These are phyloP conservation scores for Hygrophoropsis aurantiaca DNA, from an alignment of 768 basidiomycete genomes.

Conservation along the genomic window DNA sequence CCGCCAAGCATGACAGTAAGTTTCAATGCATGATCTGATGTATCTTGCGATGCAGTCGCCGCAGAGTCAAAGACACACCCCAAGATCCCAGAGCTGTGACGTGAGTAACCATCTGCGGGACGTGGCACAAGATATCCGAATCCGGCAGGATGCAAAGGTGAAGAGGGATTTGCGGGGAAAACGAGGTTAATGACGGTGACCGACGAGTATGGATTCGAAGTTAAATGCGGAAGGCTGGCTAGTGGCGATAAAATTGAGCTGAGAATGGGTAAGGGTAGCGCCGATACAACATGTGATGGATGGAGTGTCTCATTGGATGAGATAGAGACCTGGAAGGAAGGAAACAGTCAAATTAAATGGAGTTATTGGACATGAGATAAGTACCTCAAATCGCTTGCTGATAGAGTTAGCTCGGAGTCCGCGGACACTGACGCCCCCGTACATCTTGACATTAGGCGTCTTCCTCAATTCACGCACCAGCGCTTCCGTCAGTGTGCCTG, in stretches of 20 bases:
- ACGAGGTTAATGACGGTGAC: conserved; percentile 90
- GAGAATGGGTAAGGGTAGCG: conserved; percentile 65
- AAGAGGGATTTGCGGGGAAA: conserved; percentile 50
- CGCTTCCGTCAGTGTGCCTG: conserved; percentile 62
- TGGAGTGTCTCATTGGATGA: conserved; percentile 32
- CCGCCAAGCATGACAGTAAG: conserved; percentile 92
- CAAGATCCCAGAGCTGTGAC: conserved; percentile 51
- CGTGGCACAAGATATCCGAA: conserved; percentile 96
- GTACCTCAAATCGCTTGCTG: conserved; percentile 47
- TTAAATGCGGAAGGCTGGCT: conserved; percentile 59
- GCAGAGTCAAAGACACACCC: conserved; percentile 92
- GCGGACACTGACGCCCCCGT: conserved; percentile 40
- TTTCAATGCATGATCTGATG: conserved; percentile 53
- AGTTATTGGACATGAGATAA: conserved; percentile 3
- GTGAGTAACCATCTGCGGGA: conserved; percentile 53
- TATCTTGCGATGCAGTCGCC: conserved; percentile 62
- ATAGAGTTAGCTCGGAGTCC: conserved; percentile 32
- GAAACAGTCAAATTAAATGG: neutral
- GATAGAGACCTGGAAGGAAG: conserved; percentile 29
- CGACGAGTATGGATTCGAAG: conserved; percentile 68
- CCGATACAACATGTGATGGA: conserved; percentile 73
- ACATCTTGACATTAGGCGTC: conserved; percentile 58
- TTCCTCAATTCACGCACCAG: conserved; percentile 48
- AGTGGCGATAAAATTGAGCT: conserved; percentile 40
- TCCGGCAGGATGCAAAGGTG: conserved; percentile 71